Evolutionary conservation across 441 rosid genomes (phyloP), one percentile per base, ranked within the genome.

Genomic region (Hura crepitans): DNA sequence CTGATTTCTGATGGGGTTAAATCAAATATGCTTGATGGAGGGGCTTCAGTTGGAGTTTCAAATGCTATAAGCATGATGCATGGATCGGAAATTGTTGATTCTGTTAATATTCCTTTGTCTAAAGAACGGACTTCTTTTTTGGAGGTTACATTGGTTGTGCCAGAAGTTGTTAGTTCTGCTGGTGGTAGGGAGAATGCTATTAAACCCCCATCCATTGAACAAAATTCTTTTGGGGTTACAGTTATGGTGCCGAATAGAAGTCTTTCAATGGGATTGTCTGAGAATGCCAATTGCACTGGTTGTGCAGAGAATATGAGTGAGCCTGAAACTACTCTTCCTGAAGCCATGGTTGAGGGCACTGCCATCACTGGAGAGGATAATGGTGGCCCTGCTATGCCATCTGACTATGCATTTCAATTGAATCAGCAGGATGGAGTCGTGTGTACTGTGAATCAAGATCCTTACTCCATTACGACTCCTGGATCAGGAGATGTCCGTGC

Each of bases 191-290:
- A 73, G 69, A 64, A 74, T 58, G 35, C 50, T 49, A 45, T 49
- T 33, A 72, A 65, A 55, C 68, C 60, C 51, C 64, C 65, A 64
- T 70, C 78, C 47, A 79, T 74, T 69, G 47, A 65, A 42, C 79
- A 65, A 37, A 58, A 2, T 61, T 31, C 59, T 62, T 70, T 69
- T 65, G 65, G 66, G 74, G 50, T 69, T 55, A 70, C 72, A 60
- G 64, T 72, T 54, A 50, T n/a, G 30, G 42, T 72, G 74, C 77
- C 75, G 56, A 57, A 65, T 53, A 73, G 62, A 71, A 78, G 71
- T 57, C 79, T 78, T 65, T 30, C 82, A 10, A 23, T 74, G 47
- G 79, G 62, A 74, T 51, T 54, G 65, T 57, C 76, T 64, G 82
- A 68, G 70, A 75, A 53, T 71, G 76, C 71, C 63, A 64, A 56